Conservation (phyloP, 83 land plant species). For the Thuja plicata region DNA sequence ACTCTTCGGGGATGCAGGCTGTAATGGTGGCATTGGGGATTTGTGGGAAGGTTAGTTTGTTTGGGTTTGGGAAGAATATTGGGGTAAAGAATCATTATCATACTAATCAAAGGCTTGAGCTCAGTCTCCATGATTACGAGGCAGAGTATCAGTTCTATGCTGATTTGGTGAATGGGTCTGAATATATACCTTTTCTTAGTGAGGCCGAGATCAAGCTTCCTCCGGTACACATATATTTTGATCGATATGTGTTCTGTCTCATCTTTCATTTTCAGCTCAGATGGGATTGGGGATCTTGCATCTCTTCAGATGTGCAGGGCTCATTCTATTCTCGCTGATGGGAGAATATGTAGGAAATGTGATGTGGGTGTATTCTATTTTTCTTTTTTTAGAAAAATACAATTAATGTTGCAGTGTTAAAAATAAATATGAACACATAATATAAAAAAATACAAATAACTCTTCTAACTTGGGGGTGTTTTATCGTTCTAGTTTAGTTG, state of each 20-base stretch:
- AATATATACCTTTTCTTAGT: slow-evolving; percentile 68
- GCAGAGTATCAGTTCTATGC: slow-evolving; percentile 84
- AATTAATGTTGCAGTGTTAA: too few species aligned
- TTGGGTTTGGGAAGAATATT: slow-evolving; percentile 83
- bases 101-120: slow-evolving; percentile 76
- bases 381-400: too few species aligned
- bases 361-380: too few species aligned
- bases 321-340: neutral
- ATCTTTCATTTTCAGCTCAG: neutral
- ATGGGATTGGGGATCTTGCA: neutral
- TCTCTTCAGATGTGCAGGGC: neutral
- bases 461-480: too few species aligned
- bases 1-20: slow-evolving; percentile 93
- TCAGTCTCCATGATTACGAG: slow-evolving; percentile 47
- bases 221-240: slow-evolving; percentile 43
- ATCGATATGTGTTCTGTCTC: neutral
- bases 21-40: slow-evolving; percentile 86
- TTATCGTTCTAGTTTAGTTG: too few species aligned
- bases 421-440: too few species aligned
- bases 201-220: slow-evolving; percentile 56
- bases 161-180: slow-evolving; percentile 50
- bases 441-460: too few species aligned
- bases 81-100: slow-evolving; percentile 87
- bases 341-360: too few species aligned
- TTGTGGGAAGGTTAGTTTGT: slow-evolving; percentile 78